These are phyloP conservation scores for Gynandropsis gynandra DNA, from an alignment of 345 rosid genomes.

Conservation along the genomic window DNA sequence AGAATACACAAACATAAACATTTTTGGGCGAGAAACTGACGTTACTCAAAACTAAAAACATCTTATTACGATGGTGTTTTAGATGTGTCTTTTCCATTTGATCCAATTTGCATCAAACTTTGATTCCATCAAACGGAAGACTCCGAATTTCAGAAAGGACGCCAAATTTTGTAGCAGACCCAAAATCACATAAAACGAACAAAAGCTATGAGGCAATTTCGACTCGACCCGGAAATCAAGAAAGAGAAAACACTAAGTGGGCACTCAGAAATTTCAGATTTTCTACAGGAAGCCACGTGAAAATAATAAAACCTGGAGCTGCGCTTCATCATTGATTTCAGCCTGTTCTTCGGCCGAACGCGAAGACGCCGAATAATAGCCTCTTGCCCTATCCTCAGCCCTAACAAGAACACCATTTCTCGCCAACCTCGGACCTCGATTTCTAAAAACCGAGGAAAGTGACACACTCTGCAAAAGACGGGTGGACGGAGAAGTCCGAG, in stretches of 20 bases:
- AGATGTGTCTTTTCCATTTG: no score
- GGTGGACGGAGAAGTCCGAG: constrained; percentile 20
- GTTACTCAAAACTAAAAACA: no score
- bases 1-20: no score
- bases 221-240: background rate
- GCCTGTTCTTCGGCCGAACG: constrained; percentile 27
- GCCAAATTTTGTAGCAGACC: no score
- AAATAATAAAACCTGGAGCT: constrained; percentile 45
- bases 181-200: background rate
- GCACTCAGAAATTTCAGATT: constrained; percentile 2
- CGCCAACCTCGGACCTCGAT: constrained; percentile 37
- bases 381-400: constrained; percentile 70
- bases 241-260: constrained; percentile 2
- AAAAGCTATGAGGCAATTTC: background rate
- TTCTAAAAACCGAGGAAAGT: constrained; percentile 29
- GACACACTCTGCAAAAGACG: constrained; percentile 25
- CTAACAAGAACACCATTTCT: constrained; percentile 43
- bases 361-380: constrained; percentile 38
- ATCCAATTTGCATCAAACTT: no score
- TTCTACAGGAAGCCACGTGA: background rate
- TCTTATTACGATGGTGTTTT: no score
- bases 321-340: constrained; percentile 33
- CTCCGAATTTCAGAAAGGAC: no score
- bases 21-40: no score
- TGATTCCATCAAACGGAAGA: no score